phyloP scores from a whole-genome alignment of 805 yeast genomes.

The Myxozyma udenii region DNA sequence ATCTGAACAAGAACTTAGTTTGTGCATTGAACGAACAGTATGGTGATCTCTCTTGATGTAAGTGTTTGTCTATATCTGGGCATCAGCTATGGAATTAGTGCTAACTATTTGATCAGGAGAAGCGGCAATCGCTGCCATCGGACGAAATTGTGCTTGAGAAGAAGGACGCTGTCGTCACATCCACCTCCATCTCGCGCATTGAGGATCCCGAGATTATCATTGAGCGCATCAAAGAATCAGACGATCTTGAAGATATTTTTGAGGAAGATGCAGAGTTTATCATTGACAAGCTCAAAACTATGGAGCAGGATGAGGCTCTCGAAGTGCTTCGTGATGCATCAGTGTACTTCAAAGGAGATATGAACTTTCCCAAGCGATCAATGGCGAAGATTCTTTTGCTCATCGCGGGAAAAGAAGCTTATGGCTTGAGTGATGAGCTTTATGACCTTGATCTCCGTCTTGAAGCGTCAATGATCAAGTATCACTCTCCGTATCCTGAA shows the following conservation, averaged over 20 bases:
- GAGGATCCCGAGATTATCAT: slow-evolving; percentile 15
- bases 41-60: too few species aligned
- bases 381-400: slow-evolving; percentile 37
- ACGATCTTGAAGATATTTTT: slow-evolving; percentile 17
- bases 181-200: slow-evolving; percentile 7
- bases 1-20: too few species aligned
- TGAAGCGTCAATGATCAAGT: slow-evolving; percentile 45
- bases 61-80: too few species aligned
- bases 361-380: slow-evolving; percentile 44
- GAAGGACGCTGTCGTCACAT: background rate
- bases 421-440: slow-evolving; percentile 1
- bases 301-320: slow-evolving; percentile 36
- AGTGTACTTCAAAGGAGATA: slow-evolving; percentile 44
- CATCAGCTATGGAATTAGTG: too few species aligned
- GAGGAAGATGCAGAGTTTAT: slow-evolving; percentile 14
- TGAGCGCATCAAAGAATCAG: slow-evolving; percentile 19
- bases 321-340: slow-evolving; percentile 41
- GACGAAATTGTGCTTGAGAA: too few species aligned
- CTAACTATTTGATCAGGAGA: too few species aligned
- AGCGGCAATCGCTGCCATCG: too few species aligned
- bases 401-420: slow-evolving; percentile 16
- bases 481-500: slow-evolving; percentile 57
- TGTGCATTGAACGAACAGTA: too few species aligned
- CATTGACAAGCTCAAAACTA: slow-evolving; percentile 2
- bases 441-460: slow-evolving; percentile 39